Percentiles rank a stretch among this genome's conserved stretches.
Conservation (phyloP, 176 grass and related monocot genomes). For the barley (Hordeum vulgare) region DNA sequence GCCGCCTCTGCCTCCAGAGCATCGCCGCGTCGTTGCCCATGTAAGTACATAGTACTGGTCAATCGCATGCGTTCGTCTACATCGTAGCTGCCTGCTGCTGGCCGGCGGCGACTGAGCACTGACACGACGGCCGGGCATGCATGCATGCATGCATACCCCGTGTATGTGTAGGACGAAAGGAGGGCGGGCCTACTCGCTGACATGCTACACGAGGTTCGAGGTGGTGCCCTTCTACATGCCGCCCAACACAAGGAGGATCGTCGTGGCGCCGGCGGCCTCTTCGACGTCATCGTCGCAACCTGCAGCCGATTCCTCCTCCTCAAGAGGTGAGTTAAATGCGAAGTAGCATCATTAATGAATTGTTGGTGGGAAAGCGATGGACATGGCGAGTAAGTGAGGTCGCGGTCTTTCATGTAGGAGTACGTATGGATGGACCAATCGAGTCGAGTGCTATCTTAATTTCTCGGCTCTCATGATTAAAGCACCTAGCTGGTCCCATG, state of each 20-base stretch:
- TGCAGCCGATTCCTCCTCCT: neutral
- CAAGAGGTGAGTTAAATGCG: neutral
- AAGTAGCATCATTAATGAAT: neutral
- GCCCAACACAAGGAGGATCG: neutral
- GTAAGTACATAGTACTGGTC: neutral
- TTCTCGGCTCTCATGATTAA: too few species aligned
- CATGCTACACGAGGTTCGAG: slow-evolving; percentile 35
- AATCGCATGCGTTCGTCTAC: neutral
- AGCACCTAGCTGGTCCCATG: too few species aligned
- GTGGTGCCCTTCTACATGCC: slow-evolving; percentile 25
- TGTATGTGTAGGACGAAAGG: slow-evolving; percentile 15
- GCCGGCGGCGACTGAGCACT: neutral
- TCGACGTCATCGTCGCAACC: neutral
- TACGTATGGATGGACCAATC: too few species aligned
- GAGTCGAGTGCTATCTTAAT: too few species aligned
- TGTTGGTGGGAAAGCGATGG: neutral
- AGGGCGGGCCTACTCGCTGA: slow-evolving; percentile 27
- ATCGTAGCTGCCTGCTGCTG: neutral
- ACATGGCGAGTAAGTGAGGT: too few species aligned
- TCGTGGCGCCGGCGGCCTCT: neutral
- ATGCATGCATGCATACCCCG: neutral
- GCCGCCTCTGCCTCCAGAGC: slow-evolving; percentile 12
- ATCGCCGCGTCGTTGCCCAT: slow-evolving; percentile 16
- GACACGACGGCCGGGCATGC: too few species aligned
- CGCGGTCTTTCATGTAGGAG: too few species aligned